phyloP scores from a whole-genome alignment of 306 rosid species.

The Quercus mongolica region DNA sequence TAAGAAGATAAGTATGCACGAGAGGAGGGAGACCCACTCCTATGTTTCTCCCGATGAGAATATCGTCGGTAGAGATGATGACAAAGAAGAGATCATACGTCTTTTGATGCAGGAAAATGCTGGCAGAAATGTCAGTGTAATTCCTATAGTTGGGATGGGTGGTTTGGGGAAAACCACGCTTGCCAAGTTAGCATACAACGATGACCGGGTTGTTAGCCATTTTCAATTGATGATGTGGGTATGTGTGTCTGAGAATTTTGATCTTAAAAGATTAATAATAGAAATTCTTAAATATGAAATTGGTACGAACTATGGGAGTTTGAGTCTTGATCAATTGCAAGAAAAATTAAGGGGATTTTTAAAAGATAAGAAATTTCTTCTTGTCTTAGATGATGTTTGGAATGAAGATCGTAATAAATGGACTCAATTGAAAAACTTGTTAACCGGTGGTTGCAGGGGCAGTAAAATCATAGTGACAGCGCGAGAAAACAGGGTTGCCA shows the following conservation, averaged over 20 bases:
- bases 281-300: conserved; percentile 12
- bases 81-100: conserved; percentile 9
- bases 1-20: neutral
- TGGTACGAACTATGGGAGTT: neutral
- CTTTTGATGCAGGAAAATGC: conserved; percentile 3
- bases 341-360: neutral
- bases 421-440: conserved; percentile 11
- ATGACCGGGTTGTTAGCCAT: neutral
- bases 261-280: neutral
- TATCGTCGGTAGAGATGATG: conserved; percentile 32
- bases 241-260: conserved; percentile 13
- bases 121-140: neutral
- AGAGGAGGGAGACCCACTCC: conserved; percentile 20
- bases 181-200: conserved; percentile 22
- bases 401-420: conserved; percentile 27
- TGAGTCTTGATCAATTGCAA: neutral
- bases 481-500: conserved; percentile 18
- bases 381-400: conserved; percentile 52
- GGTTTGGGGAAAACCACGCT: conserved; percentile 34
- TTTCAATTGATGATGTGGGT: conserved; percentile 26
- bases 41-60: conserved; percentile 15
- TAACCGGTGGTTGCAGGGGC: conserved; percentile 30
- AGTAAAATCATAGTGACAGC: conserved; percentile 39
- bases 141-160: conserved; percentile 26
- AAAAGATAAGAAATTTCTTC: conserved; percentile 7